Percentiles rank a stretch among this genome's conserved stretches.
Evolutionary conservation across 768 basidiomycete species (phyloP).

Genomic region (Boletus edulis): DNA sequence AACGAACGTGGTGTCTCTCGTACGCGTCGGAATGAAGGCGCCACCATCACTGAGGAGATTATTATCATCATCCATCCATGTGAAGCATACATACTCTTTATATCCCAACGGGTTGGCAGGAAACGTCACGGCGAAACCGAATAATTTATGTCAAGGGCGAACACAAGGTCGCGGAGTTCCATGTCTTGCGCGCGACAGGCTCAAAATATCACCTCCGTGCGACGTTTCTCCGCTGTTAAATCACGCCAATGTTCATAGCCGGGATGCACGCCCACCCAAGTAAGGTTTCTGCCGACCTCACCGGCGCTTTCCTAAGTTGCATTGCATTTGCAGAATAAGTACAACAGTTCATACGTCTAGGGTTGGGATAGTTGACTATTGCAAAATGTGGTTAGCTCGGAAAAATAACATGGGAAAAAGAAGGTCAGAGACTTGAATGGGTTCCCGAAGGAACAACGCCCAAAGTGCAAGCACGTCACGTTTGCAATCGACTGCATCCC

Average conservation of each 20-base stretch:
- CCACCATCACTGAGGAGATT: slow-evolving; percentile 14
- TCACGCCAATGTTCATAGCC: neutral
- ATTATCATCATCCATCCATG: neutral
- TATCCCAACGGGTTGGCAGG: neutral
- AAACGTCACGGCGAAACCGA: neutral
- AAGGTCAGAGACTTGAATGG: slow-evolving; percentile 80
- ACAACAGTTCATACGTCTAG: slow-evolving; percentile 11
- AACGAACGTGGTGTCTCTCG: slow-evolving; percentile 9
- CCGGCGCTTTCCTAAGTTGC: neutral
- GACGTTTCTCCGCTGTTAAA: neutral
- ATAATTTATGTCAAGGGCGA: slow-evolving; percentile 1
- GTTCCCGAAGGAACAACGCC: slow-evolving; percentile 65
- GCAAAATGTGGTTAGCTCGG: slow-evolving; percentile 16
- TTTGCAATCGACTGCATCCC: slow-evolving; percentile 49
- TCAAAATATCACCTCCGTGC: neutral
- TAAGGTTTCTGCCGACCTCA: neutral
- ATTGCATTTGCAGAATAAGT: slow-evolving; percentile 11
- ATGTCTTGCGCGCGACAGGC: neutral
- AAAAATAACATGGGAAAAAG: neutral
- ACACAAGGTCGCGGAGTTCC: neutral
- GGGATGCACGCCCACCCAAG: neutral
- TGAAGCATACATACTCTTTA: slow-evolving; percentile 1
- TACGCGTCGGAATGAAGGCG: slow-evolving; percentile 18
- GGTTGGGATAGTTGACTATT: too few relatives aligned
- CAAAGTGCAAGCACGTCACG: slow-evolving; percentile 63